Base-by-base conservation (phyloP, 495 filamentous ascomycete species). In the Hyphodiscus hymeniophilus region DNA sequence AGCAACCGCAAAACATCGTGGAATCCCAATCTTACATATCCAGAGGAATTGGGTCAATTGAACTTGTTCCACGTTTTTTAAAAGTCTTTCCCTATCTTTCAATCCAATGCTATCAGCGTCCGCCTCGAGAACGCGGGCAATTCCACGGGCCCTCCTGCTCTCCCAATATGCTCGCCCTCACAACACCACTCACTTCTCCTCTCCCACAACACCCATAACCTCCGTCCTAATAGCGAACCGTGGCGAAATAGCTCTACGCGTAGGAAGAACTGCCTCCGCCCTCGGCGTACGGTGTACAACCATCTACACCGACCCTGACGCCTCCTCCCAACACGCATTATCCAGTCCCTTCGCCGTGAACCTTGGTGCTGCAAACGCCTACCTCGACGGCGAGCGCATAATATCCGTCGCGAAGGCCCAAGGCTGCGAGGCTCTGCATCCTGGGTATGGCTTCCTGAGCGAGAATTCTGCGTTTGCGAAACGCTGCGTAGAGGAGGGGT, bases 181-280 rank as follows among this genome's bases (percentile, higher is more conserved):
- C 30, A 54, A 48, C 41, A 48, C 57, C 3, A 32, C 47, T 2
- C 22, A 28, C 26, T 21, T 31, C 20, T 12, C 52, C 26, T 18
- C 45, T 1, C 34, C 24, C 39, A 18, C 51, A 5, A 65, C 65
- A 38, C 77, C 88, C 10, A 72, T 97, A 46, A 82, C 82, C 38
- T 94, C 89, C 13, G 83, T 97, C 40, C 71, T 97, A 0, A 97
- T 99, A 60, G 92, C 92, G 13, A 99, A 99, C 61, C 80, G 92
- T 54, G 92, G 92, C 51, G 92, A 99, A 63, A 99, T 99, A 59
- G 94, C 92, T 44, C 71, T 97, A 73, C 84, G 92, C 48, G 90
- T 99, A 44, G 80, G 85, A 42, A 80, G 80, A 54, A 98, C 92
- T 17, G 92, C 92, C 7, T 71, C 85, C 22, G 73, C 82, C 38